Base-by-base conservation (phyloP, 192 early-diverging fungal genomes). In the Phlyctochytrium arcticum region DNA sequence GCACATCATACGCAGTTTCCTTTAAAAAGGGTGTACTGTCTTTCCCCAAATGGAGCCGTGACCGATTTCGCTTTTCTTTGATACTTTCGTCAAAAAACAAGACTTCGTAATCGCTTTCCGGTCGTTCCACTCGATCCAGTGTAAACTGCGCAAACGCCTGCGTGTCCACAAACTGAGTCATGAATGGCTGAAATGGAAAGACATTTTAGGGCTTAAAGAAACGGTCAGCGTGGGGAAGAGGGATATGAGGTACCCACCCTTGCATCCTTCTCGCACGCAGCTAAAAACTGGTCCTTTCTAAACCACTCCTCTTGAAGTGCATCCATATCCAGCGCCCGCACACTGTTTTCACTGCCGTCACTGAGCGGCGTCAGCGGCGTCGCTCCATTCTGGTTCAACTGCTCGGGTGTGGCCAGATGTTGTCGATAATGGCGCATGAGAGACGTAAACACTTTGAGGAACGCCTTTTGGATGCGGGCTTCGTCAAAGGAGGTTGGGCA, bases 71-170 rank as follows among this genome's bases (percentile, higher is more conserved):
- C 70, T 92, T 92, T 7, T 82, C 80, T 57, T 89, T 91, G 63
- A 92, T 89, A 31, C 78, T 75, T 57, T 92, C 90, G 67, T 92
- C 90, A 76, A 92, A 92, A 64, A 89, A 85, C 6, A 88, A 71
- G 8, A 89, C 83, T 42, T 91, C 89, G 32, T 82, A 85, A 51
- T 92, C 87, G 5, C 71, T 69, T 36, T 74, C 67, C 12, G 83
- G 75, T 7, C 86, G 78, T 34, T 84, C 80, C 9, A 90, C 57
- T 12, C 90, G 76, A 46, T 91, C 88, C 26, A 84, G 74, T 23
- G 85, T 86, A 63, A 92, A 92, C 54, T 92, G 90, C 4, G 82
- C 77, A 76, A 90, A 92, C 53, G 87, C 80, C 68, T 91, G 90
- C 0, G 90, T 89, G 35, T 87, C 83, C 5, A 87, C 64, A 23